A percentile compares a stretch with the other conserved stretches of the same genome.
Evolutionary conservation across 352 stramenopile species (phyloP).

Genomic region (Globisporangium ultimum): DNA sequence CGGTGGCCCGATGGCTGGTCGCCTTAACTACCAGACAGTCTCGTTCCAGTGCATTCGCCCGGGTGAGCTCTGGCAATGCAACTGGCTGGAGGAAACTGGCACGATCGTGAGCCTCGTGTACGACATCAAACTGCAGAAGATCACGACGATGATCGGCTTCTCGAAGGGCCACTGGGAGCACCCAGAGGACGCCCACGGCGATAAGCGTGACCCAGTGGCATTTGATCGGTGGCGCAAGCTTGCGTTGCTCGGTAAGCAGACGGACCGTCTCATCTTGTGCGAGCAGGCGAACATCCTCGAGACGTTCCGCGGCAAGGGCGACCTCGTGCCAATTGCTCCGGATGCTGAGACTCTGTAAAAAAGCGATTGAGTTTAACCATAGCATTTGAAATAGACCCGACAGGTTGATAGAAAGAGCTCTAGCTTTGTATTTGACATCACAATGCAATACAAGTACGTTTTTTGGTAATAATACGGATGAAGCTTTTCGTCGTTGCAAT

Average conservation of each 20-base stretch:
- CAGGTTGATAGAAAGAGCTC: too few relatives aligned
- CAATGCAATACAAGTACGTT: too few relatives aligned
- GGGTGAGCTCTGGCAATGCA: too few relatives aligned
- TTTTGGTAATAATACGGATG: too few relatives aligned
- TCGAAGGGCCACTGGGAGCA: conserved; percentile 60
- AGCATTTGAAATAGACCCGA: too few relatives aligned
- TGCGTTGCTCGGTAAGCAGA: conserved; percentile 11
- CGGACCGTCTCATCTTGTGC: conserved; percentile 45
- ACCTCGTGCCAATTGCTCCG: conserved; percentile 35
- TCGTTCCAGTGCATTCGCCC: too few relatives aligned
- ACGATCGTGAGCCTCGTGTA: conserved; percentile 52
- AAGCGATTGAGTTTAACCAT: too few relatives aligned
- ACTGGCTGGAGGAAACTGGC: conserved; percentile 17
- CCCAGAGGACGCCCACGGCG: conserved; percentile 36
- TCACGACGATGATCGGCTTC: conserved; percentile 51
- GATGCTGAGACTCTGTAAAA: too few relatives aligned
- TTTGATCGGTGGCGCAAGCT: conserved; percentile 10
- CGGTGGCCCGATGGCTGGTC: conserved; percentile 35
- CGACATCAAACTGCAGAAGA: conserved; percentile 46
- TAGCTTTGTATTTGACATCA: too few relatives aligned
- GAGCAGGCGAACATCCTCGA: conserved; percentile 50
- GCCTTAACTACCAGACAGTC: too few relatives aligned
- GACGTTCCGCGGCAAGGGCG: conserved; percentile 30
- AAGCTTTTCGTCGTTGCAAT: too few relatives aligned
- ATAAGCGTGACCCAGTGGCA: conserved; percentile 57